Percentiles rank a stretch among this genome's conserved stretches.
Evolutionary conservation across 352 stramenopile genomes (phyloP).

Genomic region (Pythium coloratum): DNA sequence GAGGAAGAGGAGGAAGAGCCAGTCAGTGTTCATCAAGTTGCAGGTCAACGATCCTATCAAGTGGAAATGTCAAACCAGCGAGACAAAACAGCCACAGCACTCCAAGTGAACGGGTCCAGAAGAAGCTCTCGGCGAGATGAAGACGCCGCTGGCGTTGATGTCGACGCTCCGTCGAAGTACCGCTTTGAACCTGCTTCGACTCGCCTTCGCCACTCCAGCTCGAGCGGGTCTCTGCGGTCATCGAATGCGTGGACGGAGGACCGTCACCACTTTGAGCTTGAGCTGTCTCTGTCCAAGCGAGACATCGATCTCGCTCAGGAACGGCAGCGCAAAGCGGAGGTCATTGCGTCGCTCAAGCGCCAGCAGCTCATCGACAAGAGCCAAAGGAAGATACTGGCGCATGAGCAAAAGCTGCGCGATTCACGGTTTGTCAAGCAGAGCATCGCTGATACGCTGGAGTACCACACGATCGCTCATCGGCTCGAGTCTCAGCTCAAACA

Average conservation of each 20-base stretch:
- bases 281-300: constrained; percentile 44
- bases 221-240: neutral
- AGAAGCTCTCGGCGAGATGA: constrained; percentile 1
- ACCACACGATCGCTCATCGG: constrained; percentile 39
- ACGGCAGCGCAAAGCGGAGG: constrained; percentile 38
- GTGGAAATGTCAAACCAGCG: neutral
- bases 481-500: constrained; percentile 47
- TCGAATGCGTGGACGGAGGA: constrained; percentile 49
- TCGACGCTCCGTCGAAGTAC: constrained; percentile 2
- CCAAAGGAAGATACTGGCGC: constrained; percentile 39
- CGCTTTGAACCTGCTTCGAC: constrained; percentile 39
- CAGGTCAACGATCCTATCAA: neutral
- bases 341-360: constrained; percentile 38
- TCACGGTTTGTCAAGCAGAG: constrained; percentile 39
- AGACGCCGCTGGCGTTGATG: neutral
- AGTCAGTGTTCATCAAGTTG: neutral
- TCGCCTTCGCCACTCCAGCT: constrained; percentile 9
- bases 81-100: neutral
- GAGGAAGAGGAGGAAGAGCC: constrained; percentile 4
- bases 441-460: constrained; percentile 56
- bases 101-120: too few species aligned
- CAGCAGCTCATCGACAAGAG: constrained; percentile 42
- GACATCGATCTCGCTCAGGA: constrained; percentile 41
- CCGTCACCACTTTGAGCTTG: constrained; percentile 35
- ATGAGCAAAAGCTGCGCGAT: constrained; percentile 33